A percentile compares a stretch with the other conserved stretches of the same genome.
These are phyloP conservation scores for Talaromyces sp. DNA, from an alignment of 2,329 filamentous ascomycete species.

Conservation along the genomic window DNA sequence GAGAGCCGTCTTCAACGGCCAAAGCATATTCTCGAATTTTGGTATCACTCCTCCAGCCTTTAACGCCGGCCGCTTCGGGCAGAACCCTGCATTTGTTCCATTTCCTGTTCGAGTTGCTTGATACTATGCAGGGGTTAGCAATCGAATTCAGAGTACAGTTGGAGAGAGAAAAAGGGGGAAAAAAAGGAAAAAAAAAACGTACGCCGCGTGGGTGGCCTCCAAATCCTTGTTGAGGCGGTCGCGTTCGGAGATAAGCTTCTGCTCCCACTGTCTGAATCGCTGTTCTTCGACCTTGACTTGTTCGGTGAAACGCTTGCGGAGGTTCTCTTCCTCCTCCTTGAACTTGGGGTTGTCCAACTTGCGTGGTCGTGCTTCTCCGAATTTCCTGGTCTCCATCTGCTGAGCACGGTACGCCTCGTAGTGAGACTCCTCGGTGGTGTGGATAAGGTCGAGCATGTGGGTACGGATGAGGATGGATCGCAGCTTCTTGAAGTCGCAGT, in stretches of 20 bases:
- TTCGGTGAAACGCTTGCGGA: constrained; percentile 98
- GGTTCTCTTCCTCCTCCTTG: constrained; percentile 98
- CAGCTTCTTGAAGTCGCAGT: constrained; percentile 99
- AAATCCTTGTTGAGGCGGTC: constrained; percentile 99
- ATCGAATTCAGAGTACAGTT: not conserved
- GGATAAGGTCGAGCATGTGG: constrained; percentile 99
- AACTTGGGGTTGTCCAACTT: constrained; percentile 99
- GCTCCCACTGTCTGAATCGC: constrained; percentile 98
- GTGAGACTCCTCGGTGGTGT: constrained; percentile 98
- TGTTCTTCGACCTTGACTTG: constrained; percentile 99
- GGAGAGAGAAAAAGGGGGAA: no score
- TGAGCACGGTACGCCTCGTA: constrained; percentile 98
- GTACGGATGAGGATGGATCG: constrained; percentile 97
- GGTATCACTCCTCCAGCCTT: constrained; percentile 13
- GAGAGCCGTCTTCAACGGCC: constrained; percentile 8
- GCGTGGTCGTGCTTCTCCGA: constrained; percentile 91
- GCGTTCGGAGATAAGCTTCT: constrained; percentile 98
- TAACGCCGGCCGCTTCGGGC: constrained; percentile 91
- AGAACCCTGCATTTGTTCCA: constrained; percentile 89
- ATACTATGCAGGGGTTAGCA: constrained; percentile 40
- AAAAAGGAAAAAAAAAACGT: constrained; percentile 33
- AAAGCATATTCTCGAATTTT: constrained; percentile 15
- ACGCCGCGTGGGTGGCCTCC: constrained; percentile 88
- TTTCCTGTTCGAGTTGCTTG: constrained; percentile 68
- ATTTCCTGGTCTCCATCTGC: constrained; percentile 99